Evolutionary conservation across 805 yeast species (phyloP), one percentile per base, ranked within the genome.

Genomic region (Pichia exigua): DNA sequence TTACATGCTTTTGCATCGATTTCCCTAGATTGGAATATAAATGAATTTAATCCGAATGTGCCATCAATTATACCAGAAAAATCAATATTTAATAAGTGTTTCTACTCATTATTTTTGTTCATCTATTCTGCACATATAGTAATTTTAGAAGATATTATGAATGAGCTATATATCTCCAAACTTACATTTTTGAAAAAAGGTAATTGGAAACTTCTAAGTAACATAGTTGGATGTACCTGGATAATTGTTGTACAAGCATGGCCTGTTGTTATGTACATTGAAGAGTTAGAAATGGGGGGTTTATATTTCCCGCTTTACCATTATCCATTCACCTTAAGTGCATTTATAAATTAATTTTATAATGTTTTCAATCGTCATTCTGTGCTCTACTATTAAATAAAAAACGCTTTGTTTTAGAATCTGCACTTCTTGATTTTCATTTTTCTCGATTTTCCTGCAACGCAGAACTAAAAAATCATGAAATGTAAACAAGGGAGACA

Each of bases 251-350:
- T 40, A 17, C 47, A 50, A 21, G 18, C 30, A 13, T 42, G 30
- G 30, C 44, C 46, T 2, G 26, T 28, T 8, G 17, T 27, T 8
- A 41, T 27, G 46, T 50, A 46, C n/a, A 17, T 26, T 18, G 28
- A 39, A 21, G 53, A 50, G 17, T 17, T 50, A 11, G 28, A 28
- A n/a, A 18, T 18, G 27, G 51, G 44, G 2, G 53, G 53, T 3
- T 1, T 42, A 5, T 2, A 17, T 6, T 50, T 50, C 21, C 40
- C 46, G 20, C 20, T 22, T 4, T 50, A 45, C 20, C 20, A n/a
- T 7, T 35, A 35, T 35, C 39, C 39, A 35, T 35, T 17, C 12
- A 17, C 27, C 24, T 20, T 32, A 10, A 24, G 4, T 10, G 18
- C 24, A 42, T 21, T 46, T 13, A 30, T 30, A 12, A 30, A 13